phyloP scores from a whole-genome alignment of 2,329 filamentous ascomycete species.

The Fusarium tricinctum region DNA sequence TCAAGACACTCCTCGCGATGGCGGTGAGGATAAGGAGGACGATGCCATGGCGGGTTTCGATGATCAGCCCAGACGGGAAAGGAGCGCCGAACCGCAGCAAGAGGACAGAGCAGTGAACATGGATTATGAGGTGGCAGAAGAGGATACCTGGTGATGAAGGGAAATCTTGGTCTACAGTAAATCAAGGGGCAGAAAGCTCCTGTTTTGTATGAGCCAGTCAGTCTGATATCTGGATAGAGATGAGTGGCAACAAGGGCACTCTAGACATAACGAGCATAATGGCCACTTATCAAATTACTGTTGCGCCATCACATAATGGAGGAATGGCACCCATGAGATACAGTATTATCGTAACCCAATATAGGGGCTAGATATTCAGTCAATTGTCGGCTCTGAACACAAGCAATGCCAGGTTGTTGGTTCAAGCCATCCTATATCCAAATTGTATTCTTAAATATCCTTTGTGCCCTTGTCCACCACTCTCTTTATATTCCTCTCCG shows the following conservation, averaged over 20 bases:
- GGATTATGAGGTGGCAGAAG: slow-evolving; percentile 69
- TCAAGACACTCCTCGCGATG: slow-evolving; percentile 15
- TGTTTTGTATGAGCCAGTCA: neutral
- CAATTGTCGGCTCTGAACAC: slow-evolving; percentile 28
- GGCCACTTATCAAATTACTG: slow-evolving; percentile 15
- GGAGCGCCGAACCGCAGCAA: slow-evolving; percentile 43
- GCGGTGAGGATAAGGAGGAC: slow-evolving; percentile 49
- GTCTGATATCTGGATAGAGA: neutral
- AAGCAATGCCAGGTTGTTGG: slow-evolving; percentile 6
- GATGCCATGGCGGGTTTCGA: slow-evolving; percentile 46
- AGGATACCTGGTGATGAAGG: slow-evolving; percentile 60
- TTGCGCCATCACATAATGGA: neutral
- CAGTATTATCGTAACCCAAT: slow-evolving; percentile 31
- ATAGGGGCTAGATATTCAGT: slow-evolving; percentile 35
- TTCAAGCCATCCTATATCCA: slow-evolving; percentile 11
- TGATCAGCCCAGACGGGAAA: slow-evolving; percentile 34
- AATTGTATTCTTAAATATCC: slow-evolving; percentile 7
- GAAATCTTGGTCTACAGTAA: neutral
- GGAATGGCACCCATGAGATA: neutral
- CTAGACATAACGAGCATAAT: neutral
- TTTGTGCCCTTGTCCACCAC: slow-evolving; percentile 2
- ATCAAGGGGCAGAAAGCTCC: neutral
- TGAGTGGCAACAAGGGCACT: neutral
- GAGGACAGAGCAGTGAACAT: slow-evolving; percentile 58
- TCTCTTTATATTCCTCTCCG: slow-evolving; percentile 20